phyloP scores from a whole-genome alignment of 257 asterid genomes.

The Salvia hispanica region DNA sequence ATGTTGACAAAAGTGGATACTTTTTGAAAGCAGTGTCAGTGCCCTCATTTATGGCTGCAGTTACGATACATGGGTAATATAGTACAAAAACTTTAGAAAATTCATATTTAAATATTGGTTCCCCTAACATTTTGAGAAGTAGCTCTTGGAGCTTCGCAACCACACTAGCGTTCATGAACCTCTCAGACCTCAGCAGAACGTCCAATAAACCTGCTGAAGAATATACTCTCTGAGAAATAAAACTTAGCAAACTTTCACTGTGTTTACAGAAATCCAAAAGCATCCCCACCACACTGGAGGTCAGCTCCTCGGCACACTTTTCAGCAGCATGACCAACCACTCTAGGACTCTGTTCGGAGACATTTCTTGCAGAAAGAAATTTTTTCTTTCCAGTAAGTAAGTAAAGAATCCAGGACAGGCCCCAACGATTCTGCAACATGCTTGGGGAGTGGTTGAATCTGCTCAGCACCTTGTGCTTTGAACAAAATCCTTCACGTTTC shows the following conservation, averaged over 20 bases:
- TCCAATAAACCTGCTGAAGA: conserved; percentile 72
- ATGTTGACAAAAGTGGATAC: conserved; percentile 68
- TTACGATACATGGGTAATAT: conserved; percentile 77
- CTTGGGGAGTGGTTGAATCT: conserved; percentile 80
- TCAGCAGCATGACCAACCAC: conserved; percentile 39
- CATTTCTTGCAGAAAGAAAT: conserved; percentile 43
- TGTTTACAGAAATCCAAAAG: conserved; percentile 71
- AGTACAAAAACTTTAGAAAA: conserved; percentile 80
- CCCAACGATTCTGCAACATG: conserved; percentile 63
- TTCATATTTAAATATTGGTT: conserved; percentile 86
- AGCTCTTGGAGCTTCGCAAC: conserved; percentile 81
- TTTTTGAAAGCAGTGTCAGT: conserved; percentile 57
- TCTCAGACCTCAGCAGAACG: conserved; percentile 77
- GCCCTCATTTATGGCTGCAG: conserved; percentile 55
- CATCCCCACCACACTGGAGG: conserved; percentile 76
- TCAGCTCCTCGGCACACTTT: conserved; percentile 63
- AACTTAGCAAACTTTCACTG: conserved; percentile 92
- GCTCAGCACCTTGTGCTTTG: conserved; percentile 86
- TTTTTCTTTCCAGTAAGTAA: conserved; percentile 68
- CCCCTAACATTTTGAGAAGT: conserved; percentile 85
- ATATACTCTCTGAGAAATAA: conserved; percentile 71
- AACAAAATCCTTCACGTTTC: conserved; percentile 97
- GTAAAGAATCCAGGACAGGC: conserved; percentile 75
- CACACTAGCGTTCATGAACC: conserved; percentile 44
- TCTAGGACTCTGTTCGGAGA: conserved; percentile 46